A percentile compares a stretch with the other conserved stretches of the same genome.
Evolutionary conservation across 305 asterid species (phyloP).

Genomic region (Ajuga reptans): DNA sequence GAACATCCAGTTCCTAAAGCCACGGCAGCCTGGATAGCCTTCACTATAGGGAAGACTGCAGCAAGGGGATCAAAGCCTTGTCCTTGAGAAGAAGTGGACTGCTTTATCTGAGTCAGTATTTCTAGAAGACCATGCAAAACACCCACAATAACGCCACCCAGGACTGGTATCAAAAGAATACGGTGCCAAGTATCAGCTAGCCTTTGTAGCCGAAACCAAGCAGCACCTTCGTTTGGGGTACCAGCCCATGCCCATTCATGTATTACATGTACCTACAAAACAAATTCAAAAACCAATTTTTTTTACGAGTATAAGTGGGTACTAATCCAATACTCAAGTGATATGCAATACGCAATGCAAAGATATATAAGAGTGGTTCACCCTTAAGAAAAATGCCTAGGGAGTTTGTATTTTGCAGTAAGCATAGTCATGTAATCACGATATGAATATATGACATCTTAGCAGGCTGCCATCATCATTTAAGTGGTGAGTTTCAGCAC

Average conservation of each 20-base stretch:
- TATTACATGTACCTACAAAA: conserved; percentile 70
- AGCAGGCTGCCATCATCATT: background rate
- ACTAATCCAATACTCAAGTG: background rate
- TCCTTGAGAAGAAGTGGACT: conserved; percentile 64
- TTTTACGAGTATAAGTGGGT: background rate
- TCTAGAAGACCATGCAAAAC: conserved; percentile 91
- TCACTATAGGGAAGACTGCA: conserved; percentile 67
- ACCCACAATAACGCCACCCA: conserved; percentile 96
- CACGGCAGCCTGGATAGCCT: conserved; percentile 91
- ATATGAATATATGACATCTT: background rate
- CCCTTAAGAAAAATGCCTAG: background rate
- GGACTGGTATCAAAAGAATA: conserved; percentile 79
- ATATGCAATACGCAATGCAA: background rate
- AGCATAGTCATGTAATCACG: background rate
- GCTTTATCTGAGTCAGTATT: conserved; percentile 71
- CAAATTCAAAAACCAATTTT: conserved; percentile 15
- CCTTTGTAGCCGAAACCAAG: conserved; percentile 92
- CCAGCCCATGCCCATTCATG: conserved; percentile 99
- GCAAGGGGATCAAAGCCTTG: conserved; percentile 76
- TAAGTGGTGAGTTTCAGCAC: background rate
- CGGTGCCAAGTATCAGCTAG: conserved; percentile 96
- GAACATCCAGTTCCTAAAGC: conserved; percentile 94
- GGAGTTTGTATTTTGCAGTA: background rate
- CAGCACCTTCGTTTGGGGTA: conserved; percentile 94
- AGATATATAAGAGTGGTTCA: conserved; percentile 5